Evolutionary conservation across 495 filamentous ascomycete species (phyloP).

Genomic region (Cercophora newfieldiana): DNA sequence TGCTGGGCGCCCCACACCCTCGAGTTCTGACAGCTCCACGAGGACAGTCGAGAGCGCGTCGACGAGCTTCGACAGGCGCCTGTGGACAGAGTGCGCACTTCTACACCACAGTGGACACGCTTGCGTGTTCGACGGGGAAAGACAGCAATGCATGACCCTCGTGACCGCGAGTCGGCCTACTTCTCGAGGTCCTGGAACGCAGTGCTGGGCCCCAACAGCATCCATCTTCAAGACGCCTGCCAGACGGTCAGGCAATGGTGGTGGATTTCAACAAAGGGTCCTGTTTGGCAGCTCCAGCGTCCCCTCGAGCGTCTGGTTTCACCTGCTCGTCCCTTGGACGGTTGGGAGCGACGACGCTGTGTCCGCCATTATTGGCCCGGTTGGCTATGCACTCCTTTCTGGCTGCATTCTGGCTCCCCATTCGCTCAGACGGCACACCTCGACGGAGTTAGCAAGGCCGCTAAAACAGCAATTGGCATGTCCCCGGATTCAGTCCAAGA

Average conservation of each 20-base stretch:
- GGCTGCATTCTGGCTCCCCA: slow-evolving; percentile 24
- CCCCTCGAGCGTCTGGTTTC: slow-evolving; percentile 30
- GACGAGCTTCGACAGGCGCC: slow-evolving; percentile 5
- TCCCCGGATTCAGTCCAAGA: background rate
- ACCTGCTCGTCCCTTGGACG: slow-evolving; percentile 13
- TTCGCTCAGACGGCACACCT: slow-evolving; percentile 13
- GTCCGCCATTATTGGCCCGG: slow-evolving; percentile 21
- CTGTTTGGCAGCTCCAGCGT: slow-evolving; percentile 4
- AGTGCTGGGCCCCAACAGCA: background rate
- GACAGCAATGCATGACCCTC: background rate
- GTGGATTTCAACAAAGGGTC: background rate
- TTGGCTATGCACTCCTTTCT: slow-evolving; percentile 30
- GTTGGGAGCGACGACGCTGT: background rate
- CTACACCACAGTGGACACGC: background rate
- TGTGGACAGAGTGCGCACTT: slow-evolving; percentile 1
- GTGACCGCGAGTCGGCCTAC: background rate
- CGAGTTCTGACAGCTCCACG: slow-evolving; percentile 13
- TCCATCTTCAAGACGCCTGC: background rate
- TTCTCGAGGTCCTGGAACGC: background rate
- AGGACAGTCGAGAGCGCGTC: background rate
- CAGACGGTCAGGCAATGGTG: background rate
- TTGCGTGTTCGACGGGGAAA: background rate
- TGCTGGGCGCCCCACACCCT: background rate
- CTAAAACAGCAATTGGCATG: slow-evolving; percentile 22
- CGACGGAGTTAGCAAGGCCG: slow-evolving; percentile 6